Conservation (phyloP, 2,329 filamentous ascomycete genomes). For the Ceratocystis ficicola region DNA sequence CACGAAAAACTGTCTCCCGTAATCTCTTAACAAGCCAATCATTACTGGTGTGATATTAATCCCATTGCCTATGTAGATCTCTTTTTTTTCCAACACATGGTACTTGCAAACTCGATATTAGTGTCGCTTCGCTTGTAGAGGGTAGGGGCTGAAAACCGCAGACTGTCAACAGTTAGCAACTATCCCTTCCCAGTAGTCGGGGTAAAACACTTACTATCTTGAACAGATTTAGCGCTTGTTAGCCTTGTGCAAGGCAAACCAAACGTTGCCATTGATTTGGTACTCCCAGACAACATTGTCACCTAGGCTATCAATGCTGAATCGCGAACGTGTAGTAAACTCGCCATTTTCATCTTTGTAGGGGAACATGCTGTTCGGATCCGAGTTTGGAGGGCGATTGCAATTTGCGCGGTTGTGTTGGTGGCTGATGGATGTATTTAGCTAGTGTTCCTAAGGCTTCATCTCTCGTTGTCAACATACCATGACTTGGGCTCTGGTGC, state of each 20-base stretch:
- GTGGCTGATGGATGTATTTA: not conserved
- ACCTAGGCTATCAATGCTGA: slow-evolving; percentile 47
- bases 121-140: no score
- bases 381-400: slow-evolving; percentile 42
- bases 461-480: not conserved
- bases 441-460: not conserved
- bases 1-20: not conserved
- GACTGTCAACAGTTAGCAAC: no score
- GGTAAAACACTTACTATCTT: not conserved
- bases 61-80: not conserved
- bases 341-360: slow-evolving; percentile 48
- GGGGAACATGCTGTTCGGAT: slow-evolving; percentile 49
- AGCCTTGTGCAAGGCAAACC: not conserved
- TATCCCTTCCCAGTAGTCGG: not conserved
- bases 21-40: not conserved
- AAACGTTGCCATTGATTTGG: not conserved
- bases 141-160: no score
- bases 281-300: slow-evolving; percentile 28
- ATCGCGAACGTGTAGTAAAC: slow-evolving; percentile 47
- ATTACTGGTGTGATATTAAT: not conserved
- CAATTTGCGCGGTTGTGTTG: not conserved
- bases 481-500: not conserved
- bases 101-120: no score
- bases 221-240: not conserved
- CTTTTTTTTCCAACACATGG: not conserved